These are phyloP conservation scores for Leccinellum luteum DNA, from an alignment of 768 basidiomycete species.

Conservation along the genomic window DNA sequence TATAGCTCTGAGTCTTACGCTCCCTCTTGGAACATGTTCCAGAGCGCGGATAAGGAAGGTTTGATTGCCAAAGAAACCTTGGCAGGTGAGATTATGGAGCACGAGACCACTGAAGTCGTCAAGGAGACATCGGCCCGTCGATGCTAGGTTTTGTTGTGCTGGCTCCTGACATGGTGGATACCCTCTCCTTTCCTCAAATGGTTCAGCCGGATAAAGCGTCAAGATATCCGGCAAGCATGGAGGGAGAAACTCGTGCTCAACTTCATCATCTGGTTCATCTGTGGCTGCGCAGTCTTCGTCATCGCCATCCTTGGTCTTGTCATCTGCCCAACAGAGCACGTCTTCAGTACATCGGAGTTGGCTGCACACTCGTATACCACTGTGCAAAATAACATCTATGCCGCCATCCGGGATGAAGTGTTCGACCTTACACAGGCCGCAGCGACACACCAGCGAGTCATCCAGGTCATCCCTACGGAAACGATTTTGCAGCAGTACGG, in stretches of 20 bases:
- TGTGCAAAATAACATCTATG: background rate
- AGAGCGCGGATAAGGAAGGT: conserved; percentile 68
- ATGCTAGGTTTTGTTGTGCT: conserved; percentile 66
- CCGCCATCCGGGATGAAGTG: background rate
- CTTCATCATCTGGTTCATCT: no score
- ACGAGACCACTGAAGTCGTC: conserved; percentile 84
- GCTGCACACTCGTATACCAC: background rate
- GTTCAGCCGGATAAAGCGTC: background rate
- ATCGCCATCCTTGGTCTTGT: no score
- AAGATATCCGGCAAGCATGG: background rate
- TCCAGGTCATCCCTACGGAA: conserved; percentile 74
- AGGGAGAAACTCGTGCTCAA: background rate
- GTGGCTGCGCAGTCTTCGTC: no score
- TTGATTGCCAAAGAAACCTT: conserved; percentile 76
- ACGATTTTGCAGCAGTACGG: conserved; percentile 79
- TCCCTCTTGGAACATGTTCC: conserved; percentile 93
- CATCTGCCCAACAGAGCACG: no score
- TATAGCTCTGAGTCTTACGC: conserved; percentile 92
- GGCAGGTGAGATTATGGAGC: conserved; percentile 81
- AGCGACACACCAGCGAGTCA: conserved; percentile 58
- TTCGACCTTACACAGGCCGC: no score
- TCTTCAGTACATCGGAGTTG: background rate
- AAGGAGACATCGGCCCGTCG: conserved; percentile 79
- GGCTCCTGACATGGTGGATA: background rate
- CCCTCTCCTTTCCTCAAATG: background rate